Evolutionary conservation across 345 rosid genomes (phyloP), one percentile per base, ranked within the genome.

Genomic region (Corchorus olitorius): DNA sequence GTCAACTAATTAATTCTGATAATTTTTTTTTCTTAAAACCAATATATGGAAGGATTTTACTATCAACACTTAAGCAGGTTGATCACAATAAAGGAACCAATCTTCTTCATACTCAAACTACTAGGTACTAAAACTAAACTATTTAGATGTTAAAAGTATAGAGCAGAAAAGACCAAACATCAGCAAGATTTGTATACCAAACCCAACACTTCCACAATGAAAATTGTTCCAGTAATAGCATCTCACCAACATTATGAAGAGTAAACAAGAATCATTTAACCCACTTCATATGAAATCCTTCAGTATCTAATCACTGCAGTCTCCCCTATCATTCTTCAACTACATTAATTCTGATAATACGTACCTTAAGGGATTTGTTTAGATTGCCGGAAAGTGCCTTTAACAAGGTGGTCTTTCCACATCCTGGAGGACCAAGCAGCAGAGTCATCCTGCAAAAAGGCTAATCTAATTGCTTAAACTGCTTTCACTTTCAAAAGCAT

Each of bases 401-500:
- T 22, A 93, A 77, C 19, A 91, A 75, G 33, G 92, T 81, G 22
- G 90, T 87, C 80, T 93, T 93, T 15, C 97, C 96, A 79, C 96
- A 89, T 39, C 97, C 96, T 56, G 97, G 97, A 39, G 96, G 95
- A 35, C 97, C 97, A 73, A 93, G 94, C 83, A 91, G 74, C 58
- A 93, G 56, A 46, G 96, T 88, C 85, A 91, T 86, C 78, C 97
- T 92, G 27, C 41, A 73, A 39, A 27, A 39, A 39, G 43, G 5
- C 43, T 39, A 39, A 39, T 39, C 43, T 39, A 39, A 39, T 39
- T 39, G 43, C 43, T 39, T 39, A 39, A 39, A 39, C 43, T 39
- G 43, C 43, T 39, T 39, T 6, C 6, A 39, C 43, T 39, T 27
- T 27, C 27, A 27, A 27, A 27, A 27, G 1, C 27, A 27, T 1